A percentile compares a stretch with the other conserved stretches of the same genome.
Evolutionary conservation across 2,329 filamentous ascomycete species (phyloP).

Genomic region (Fusarium circinatum): DNA sequence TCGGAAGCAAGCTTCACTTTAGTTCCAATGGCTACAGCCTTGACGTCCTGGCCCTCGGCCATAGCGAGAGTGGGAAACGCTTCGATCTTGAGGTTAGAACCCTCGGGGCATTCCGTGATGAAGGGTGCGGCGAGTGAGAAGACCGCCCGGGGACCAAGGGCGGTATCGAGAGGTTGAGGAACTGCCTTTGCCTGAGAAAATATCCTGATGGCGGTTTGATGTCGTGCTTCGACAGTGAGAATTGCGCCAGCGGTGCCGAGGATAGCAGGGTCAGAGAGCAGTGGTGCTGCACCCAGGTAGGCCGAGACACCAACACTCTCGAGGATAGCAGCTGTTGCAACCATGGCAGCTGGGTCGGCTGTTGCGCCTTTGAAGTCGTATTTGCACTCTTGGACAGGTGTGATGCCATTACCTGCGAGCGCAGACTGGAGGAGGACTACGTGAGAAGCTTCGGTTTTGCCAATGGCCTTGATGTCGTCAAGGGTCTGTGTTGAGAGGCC

Average conservation of each 20-base stretch:
- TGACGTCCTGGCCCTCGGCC: constrained; percentile 55
- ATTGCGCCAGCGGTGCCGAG: constrained; percentile 76
- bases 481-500: constrained; percentile 46
- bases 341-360: constrained; percentile 72
- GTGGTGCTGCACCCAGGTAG: constrained; percentile 75
- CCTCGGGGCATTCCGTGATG: constrained; percentile 75
- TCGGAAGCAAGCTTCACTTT: constrained; percentile 58
- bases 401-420: constrained; percentile 65
- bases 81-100: constrained; percentile 68
- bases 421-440: constrained; percentile 54
- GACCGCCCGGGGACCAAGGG: constrained; percentile 74
- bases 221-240: constrained; percentile 77
- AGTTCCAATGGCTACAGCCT: constrained; percentile 49
- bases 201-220: constrained; percentile 77
- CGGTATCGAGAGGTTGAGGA: constrained; percentile 75
- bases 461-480: constrained; percentile 68
- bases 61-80: constrained; percentile 69
- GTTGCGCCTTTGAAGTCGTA: constrained; percentile 82
- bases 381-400: constrained; percentile 74
- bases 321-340: constrained; percentile 74
- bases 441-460: constrained; percentile 66
- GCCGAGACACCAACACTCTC: constrained; percentile 81
- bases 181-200: constrained; percentile 67
- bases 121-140: constrained; percentile 80
- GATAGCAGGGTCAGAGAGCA: constrained; percentile 68